Conservation (phyloP, 2,329 filamentous ascomycete genomes). For the Trichoderma oligosporum region DNA sequence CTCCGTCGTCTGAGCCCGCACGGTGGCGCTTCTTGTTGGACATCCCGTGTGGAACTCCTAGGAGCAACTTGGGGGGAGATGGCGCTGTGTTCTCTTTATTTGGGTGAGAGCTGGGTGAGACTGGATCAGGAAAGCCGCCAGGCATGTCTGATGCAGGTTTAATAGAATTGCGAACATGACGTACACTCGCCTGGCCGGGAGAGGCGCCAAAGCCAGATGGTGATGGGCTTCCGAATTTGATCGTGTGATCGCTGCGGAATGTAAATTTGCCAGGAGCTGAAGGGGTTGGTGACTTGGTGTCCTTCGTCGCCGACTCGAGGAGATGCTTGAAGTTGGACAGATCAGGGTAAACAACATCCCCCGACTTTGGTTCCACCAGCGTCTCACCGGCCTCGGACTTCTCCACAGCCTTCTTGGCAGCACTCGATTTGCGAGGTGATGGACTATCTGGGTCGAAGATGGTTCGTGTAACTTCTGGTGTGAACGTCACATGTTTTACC, state of each 20-base stretch:
- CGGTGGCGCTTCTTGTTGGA: slow-evolving; percentile 63
- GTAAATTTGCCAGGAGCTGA: slow-evolving; percentile 58
- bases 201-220: slow-evolving; percentile 53
- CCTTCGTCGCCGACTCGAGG: slow-evolving; percentile 26
- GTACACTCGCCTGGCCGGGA: slow-evolving; percentile 57
- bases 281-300: slow-evolving; percentile 30
- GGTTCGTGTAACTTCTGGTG: slow-evolving; percentile 59
- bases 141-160: slow-evolving; percentile 47
- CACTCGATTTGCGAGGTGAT: slow-evolving; percentile 51
- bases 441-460: slow-evolving; percentile 48
- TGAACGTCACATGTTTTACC: slow-evolving; percentile 76
- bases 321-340: slow-evolving; percentile 42
- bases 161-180: slow-evolving; percentile 55
- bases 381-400: slow-evolving; percentile 19
- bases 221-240: slow-evolving; percentile 50
- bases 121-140: slow-evolving; percentile 48
- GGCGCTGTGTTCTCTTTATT: slow-evolving; percentile 56
- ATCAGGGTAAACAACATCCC: slow-evolving; percentile 51
- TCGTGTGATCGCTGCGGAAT: slow-evolving; percentile 64
- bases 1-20: slow-evolving; percentile 54
- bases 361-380: slow-evolving; percentile 27
- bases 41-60: slow-evolving; percentile 58
- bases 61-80: slow-evolving; percentile 33
- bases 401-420: slow-evolving; percentile 25
- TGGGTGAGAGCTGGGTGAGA: slow-evolving; percentile 33